phyloP scores from a whole-genome alignment of 2,329 filamentous ascomycete genomes.

The Sporothrix inflata region DNA sequence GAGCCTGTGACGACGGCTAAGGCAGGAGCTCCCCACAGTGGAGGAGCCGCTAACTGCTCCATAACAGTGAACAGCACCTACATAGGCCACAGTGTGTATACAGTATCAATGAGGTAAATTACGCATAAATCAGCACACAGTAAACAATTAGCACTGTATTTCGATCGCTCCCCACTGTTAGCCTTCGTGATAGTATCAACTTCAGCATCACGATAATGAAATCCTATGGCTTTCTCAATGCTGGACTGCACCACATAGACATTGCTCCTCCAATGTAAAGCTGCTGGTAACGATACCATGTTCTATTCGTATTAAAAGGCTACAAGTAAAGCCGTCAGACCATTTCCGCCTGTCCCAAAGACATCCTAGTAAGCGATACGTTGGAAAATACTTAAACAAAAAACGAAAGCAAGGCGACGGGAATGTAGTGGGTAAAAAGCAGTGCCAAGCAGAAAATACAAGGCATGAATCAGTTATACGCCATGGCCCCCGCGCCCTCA shows the following conservation, averaged over 20 bases:
- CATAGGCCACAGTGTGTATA: not conserved
- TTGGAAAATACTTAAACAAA: not conserved
- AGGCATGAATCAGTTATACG: not conserved
- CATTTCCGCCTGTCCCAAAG: not conserved
- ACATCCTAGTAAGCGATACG: not conserved
- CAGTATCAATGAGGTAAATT: not conserved
- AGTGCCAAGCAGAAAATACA: not conserved
- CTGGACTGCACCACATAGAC: no score
- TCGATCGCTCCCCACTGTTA: not conserved
- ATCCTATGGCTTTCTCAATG: not conserved
- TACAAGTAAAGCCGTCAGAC: not conserved
- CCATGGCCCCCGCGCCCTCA: not conserved
- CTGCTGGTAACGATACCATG: not conserved
- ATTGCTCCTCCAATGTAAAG: not conserved
- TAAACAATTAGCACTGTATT: not conserved
- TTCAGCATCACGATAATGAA: not conserved
- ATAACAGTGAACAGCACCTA: not conserved
- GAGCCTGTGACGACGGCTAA: conserved; percentile 19
- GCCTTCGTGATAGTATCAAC: not conserved
- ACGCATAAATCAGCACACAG: not conserved
- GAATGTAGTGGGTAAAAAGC: not conserved
- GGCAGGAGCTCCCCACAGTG: conserved; percentile 18
- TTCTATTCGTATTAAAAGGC: not conserved
- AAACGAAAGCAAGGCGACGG: not conserved
- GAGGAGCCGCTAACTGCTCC: not conserved